Percentiles rank a stretch among this genome's conserved stretches.
These are phyloP conservation scores for Urtica urens DNA, from an alignment of 306 rosid species.

Conservation along the genomic window DNA sequence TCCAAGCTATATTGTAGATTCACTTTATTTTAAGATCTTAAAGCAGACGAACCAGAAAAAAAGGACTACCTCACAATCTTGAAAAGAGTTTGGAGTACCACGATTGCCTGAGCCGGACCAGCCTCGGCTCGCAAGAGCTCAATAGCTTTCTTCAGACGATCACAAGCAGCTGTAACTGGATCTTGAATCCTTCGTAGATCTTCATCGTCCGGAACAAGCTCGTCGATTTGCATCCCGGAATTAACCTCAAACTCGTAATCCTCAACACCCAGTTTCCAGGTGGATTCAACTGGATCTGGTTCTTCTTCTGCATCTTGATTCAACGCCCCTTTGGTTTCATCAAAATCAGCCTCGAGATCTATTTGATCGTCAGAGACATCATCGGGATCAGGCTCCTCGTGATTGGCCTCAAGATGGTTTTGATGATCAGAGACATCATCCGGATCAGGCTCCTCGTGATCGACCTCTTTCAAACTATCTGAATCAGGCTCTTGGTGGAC, in stretches of 20 bases:
- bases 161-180: slow-evolving; percentile 43
- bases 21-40: neutral
- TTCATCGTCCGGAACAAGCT: slow-evolving; percentile 81
- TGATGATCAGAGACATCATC: slow-evolving; percentile 24
- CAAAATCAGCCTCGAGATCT: slow-evolving; percentile 19
- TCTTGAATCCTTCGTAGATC: slow-evolving; percentile 71
- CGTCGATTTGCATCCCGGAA: slow-evolving; percentile 40
- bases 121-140: slow-evolving; percentile 49
- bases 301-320: slow-evolving; percentile 22
- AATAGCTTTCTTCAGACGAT: slow-evolving; percentile 50
- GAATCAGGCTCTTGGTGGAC: slow-evolving; percentile 36
- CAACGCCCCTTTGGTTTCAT: slow-evolving; percentile 26
- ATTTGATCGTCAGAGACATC: slow-evolving; percentile 16
- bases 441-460: slow-evolving; percentile 42
- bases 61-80: slow-evolving; percentile 73
- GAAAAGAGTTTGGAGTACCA: slow-evolving; percentile 55
- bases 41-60: neutral
- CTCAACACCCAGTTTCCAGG: no score
- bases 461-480: slow-evolving; percentile 20
- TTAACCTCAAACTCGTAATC: slow-evolving; percentile 14
- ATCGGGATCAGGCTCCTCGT: slow-evolving; percentile 38
- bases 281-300: slow-evolving; percentile 49
- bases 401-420: slow-evolving; percentile 45
- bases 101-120: slow-evolving; percentile 35
- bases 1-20: no score